Evolutionary conservation across 257 asterid species (phyloP), one percentile per base, ranked within the genome.

Genomic region (Thymus mandschuricus): DNA sequence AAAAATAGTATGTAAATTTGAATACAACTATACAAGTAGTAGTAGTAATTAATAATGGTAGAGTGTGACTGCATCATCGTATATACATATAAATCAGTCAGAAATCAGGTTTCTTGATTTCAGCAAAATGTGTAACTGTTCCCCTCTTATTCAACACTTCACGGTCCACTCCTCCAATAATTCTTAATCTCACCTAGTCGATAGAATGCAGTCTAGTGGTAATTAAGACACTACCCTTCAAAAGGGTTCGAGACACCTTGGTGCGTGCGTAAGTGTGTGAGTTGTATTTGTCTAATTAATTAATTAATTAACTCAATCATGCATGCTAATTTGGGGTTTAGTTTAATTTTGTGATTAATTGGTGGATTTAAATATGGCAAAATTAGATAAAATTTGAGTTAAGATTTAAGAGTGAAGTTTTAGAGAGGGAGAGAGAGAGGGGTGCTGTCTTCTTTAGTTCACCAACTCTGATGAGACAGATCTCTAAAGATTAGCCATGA

Each of bases 51-150:
- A 48, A 15, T 40, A 21, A 21, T 45, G 59, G 38, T 31, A 68
- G 60, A 55, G 66, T 51, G 13, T 66, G 70, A 60, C 57, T 49
- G 63, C 76, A 72, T 69, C 64, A 71, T 72, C 46, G 58, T 64
- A 60, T 30, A 46, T 55, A 33, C 71, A 69, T 78, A 48, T 49
- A 41, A 74, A 69, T 78, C 75, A 75, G 76, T 79, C 85, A 83
- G 83, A 28, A 79, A 77, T 74, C 81, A 75, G 87, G 86, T 81
- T 79, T 87, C 89, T 82, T 80, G 92, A 82, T 87, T 87, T 87
- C 92, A 84, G 86, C 60, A 65, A 78, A 80, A 68, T 51, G 68
- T 64, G 31, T 40, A 84, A 82, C 83, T 82, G 81, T 78, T 84
- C 86, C 87, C 84, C 74, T 52, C 73, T 52, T 40, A 60, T 60